These are phyloP conservation scores for Trichosporon inkin DNA, from an alignment of 1,284 basidiomycete genomes.

Conservation along the genomic window DNA sequence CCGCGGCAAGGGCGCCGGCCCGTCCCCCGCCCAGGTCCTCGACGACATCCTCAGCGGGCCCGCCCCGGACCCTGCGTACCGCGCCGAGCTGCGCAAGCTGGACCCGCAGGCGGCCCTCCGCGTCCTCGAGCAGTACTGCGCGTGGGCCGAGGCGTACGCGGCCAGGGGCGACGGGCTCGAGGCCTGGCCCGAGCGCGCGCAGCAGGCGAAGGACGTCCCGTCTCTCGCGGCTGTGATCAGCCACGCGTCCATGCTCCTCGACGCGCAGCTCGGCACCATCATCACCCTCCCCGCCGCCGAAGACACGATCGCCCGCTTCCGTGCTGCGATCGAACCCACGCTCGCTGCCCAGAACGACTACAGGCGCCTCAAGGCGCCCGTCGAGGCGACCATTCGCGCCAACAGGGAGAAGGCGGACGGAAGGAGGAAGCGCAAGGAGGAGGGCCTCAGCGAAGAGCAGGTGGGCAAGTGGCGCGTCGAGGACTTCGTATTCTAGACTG, in stretches of 20 bases:
- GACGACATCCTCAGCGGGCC: constrained; percentile 32
- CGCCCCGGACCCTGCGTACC: constrained; percentile 41
- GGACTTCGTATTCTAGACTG: constrained; percentile 39
- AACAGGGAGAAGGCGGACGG: constrained; percentile 21
- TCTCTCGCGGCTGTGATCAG: constrained; percentile 24
- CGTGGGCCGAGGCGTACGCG: constrained; percentile 37
- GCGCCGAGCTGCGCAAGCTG: constrained; percentile 36
- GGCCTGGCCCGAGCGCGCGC: constrained; percentile 30
- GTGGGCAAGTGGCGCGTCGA: constrained; percentile 47
- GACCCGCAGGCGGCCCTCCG: constrained; percentile 33
- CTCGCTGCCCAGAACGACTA: constrained; percentile 42
- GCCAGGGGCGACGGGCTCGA: constrained; percentile 28
- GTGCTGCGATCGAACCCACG: constrained; percentile 35
- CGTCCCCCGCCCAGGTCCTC: constrained; percentile 26
- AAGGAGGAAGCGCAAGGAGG: constrained; percentile 13
- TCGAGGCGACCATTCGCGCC: constrained; percentile 43
- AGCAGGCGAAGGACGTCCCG: constrained; percentile 9
- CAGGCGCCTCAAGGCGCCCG: constrained; percentile 38
- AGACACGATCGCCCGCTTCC: constrained; percentile 30
- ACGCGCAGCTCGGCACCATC: constrained; percentile 46
- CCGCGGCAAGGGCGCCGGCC: constrained; percentile 9
- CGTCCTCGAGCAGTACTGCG: constrained; percentile 31
- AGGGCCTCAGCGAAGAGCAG: constrained; percentile 33
- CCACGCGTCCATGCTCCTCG: constrained; percentile 44
- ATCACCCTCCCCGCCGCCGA: constrained; percentile 32